phyloP scores from a whole-genome alignment of 2,329 filamentous ascomycete genomes.

The Seiridium unicorne region DNA sequence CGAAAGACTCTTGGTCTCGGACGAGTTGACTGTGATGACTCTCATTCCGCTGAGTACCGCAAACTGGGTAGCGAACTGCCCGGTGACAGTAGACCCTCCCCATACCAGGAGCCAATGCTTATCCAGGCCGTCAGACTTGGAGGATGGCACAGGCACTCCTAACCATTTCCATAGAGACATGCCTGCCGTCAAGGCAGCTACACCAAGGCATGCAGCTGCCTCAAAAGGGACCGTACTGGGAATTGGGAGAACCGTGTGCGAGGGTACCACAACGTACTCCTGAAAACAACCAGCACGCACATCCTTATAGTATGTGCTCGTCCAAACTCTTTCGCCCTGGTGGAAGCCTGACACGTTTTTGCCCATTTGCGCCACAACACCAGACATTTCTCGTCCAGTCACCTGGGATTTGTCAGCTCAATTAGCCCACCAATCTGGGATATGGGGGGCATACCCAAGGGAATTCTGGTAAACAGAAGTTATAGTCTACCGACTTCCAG shows the following conservation, averaged over 20 bases:
- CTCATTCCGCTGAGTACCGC: constrained; percentile 30
- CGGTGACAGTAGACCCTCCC: constrained; percentile 40
- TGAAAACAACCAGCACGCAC: constrained; percentile 40
- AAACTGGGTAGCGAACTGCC: constrained; percentile 38
- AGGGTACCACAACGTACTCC: constrained; percentile 36
- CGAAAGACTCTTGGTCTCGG: constrained; percentile 26
- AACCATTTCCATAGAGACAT: constrained; percentile 42
- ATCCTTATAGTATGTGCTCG: constrained; percentile 40
- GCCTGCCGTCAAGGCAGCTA: constrained; percentile 37
- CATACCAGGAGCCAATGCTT: constrained; percentile 32
- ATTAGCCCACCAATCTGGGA: background rate
- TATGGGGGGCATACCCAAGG: constrained; percentile 22
- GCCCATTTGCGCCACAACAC: constrained; percentile 25
- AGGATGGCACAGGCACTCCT: constrained; percentile 24
- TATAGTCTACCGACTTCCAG: constrained; percentile 39
- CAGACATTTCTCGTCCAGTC: constrained; percentile 30
- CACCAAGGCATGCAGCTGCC: constrained; percentile 35
- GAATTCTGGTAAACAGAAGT: constrained; percentile 37
- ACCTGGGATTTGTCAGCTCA: constrained; percentile 9
- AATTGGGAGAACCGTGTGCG: constrained; percentile 38
- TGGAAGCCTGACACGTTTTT: constrained; percentile 19
- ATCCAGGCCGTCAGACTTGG: constrained; percentile 12
- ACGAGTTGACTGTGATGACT: constrained; percentile 34
- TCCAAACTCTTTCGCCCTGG: constrained; percentile 30
- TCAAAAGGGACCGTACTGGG: constrained; percentile 30